Base-by-base conservation (phyloP, 768 basidiomycete species). In the Psilocybe cubensis region DNA sequence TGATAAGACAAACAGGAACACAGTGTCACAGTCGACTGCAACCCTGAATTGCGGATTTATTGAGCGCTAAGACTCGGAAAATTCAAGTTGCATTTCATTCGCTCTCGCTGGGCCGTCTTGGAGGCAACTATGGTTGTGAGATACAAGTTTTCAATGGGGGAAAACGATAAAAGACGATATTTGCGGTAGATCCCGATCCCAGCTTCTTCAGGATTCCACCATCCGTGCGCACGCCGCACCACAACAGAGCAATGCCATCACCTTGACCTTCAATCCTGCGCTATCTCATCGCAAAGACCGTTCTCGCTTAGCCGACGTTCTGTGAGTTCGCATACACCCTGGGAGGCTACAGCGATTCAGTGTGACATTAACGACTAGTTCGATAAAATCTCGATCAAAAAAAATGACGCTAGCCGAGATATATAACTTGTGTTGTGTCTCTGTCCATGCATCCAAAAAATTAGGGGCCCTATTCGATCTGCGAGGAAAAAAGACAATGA, bases 121-220 rank as follows among this genome's bases (percentile, higher is more conserved):
- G 35, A 38, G 35, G n/a, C 35, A 38, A 14, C 35, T 48, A 49
- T 27, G 35, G 7, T 9, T 25, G 49, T 29, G 33, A 33, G 50
- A 52, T 38, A 41, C 41, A 11, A 47, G 12, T 43, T 38, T 38
- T 61, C 52, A 41, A 56, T 40, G 18, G 25, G 55, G 17, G 35
- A 33, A 20, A 35, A 53, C 40, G 31, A 44, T 53, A 42, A 38
- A 40, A 40, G 51, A 47, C 49, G 38, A 54, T 52, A 40, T 41
- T 48, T 55, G 56, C 67, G 67, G 67, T 64, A 66, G 60, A 65
- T 68, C 56, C 65, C 67, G 67, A 66, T 63, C 59, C 60, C 31
- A 47, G 47, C 62, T 60, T 60, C 43, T 63, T 54, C 33, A 57
- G 53, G 54, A 57, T 60, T 62, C 57, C 56, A 50, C 50, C 54